Conservation (phyloP, 768 basidiomycete species). For the Termitomyces sp. region DNA sequence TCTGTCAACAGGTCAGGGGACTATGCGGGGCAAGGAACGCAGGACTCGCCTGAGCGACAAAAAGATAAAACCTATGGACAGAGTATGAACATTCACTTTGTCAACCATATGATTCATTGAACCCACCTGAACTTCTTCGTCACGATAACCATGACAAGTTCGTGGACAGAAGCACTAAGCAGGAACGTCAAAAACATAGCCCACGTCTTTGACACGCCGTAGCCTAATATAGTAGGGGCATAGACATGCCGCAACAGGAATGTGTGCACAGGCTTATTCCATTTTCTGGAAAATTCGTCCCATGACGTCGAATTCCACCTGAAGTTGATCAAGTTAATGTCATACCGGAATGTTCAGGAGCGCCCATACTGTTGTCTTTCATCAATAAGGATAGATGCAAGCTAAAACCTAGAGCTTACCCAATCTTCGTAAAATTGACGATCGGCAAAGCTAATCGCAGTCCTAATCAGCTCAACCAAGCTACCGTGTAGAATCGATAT, state of each 20-base stretch:
- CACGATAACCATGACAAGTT: slow-evolving; percentile 94
- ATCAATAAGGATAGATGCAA: not conserved
- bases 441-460: slow-evolving; percentile 75
- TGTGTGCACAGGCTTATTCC: slow-evolving; percentile 96
- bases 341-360: not conserved
- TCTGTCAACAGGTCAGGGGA: slow-evolving; percentile 30
- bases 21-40: not conserved
- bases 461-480: not conserved
- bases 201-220: slow-evolving; percentile 65
- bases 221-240: slow-evolving; percentile 75
- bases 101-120: not conserved
- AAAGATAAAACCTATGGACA: slow-evolving; percentile 75
- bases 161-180: slow-evolving; percentile 84
- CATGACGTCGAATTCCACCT: slow-evolving; percentile 96
- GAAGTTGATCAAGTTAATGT: not conserved
- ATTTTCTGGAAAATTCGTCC: slow-evolving; percentile 97
- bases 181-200: slow-evolving; percentile 94
- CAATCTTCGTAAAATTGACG: slow-evolving; percentile 97
- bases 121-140: slow-evolving; percentile 84
- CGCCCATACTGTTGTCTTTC: slow-evolving; percentile 10
- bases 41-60: slow-evolving; percentile 56
- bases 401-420: slow-evolving; percentile 34
- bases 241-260: slow-evolving; percentile 96
- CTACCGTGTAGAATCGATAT: not conserved
- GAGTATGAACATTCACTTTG: not conserved